phyloP scores from a whole-genome alignment of 345 rosid genomes.

The Raphanus raphanistrum region DNA sequence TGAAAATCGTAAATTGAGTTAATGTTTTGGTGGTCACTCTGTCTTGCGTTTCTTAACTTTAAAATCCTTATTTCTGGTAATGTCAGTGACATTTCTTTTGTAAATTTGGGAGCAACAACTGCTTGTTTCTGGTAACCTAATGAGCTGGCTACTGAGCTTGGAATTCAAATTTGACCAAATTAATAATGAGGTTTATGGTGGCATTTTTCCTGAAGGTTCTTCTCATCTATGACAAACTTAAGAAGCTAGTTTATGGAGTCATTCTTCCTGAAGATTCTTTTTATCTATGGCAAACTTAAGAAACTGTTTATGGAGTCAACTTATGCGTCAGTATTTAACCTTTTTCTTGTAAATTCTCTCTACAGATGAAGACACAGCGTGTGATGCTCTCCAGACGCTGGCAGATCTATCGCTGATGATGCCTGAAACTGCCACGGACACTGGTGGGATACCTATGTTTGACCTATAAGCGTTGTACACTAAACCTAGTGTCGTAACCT shows the following conservation, averaged over 20 bases:
- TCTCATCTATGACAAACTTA: slow-evolving; percentile 13
- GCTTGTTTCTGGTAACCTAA: slow-evolving; percentile 18
- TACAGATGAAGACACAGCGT: slow-evolving; percentile 61
- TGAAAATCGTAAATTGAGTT: slow-evolving; percentile 6
- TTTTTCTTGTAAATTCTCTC: slow-evolving; percentile 19
- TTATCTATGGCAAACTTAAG: slow-evolving; percentile 9
- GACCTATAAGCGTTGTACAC: slow-evolving; percentile 10
- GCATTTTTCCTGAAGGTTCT: slow-evolving; percentile 25
- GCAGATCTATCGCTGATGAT: slow-evolving; percentile 76
- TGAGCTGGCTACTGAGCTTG: slow-evolving; percentile 1
- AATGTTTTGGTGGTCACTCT: slow-evolving; percentile 13
- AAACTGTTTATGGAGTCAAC: neutral
- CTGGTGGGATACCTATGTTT: slow-evolving; percentile 50
- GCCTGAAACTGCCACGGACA: slow-evolving; percentile 66
- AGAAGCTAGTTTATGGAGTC: slow-evolving; percentile 15
- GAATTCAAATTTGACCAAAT: slow-evolving; percentile 12
- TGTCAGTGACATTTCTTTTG: neutral
- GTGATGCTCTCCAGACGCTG: slow-evolving; percentile 76
- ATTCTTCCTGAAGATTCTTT: slow-evolving; percentile 23
- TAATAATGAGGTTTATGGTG: slow-evolving; percentile 9
- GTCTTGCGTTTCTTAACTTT: slow-evolving; percentile 17
- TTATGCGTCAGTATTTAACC: neutral
- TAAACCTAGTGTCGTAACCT: neutral
- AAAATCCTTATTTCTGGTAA: neutral
- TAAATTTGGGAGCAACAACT: slow-evolving; percentile 2